Evolutionary conservation across 1,284 basidiomycete genomes (phyloP).

Genomic region (Caloboletus inedulis): DNA sequence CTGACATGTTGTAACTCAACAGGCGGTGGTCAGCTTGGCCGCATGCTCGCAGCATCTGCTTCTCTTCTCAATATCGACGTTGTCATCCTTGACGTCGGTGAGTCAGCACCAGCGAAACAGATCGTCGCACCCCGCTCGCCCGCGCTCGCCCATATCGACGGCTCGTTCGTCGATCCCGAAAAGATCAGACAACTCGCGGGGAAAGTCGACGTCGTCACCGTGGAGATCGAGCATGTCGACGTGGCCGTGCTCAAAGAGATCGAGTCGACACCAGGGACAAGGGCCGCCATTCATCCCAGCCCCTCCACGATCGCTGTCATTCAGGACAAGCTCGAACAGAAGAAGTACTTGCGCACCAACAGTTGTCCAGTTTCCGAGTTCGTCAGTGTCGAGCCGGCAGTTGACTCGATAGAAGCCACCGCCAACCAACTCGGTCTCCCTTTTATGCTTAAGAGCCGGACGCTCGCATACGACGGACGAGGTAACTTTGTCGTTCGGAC

Average conservation of each 20-base stretch:
- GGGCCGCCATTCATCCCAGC: slow-evolving; percentile 76
- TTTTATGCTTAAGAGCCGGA: slow-evolving; percentile 95
- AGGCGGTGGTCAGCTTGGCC: slow-evolving; percentile 98
- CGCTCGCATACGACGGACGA: slow-evolving; percentile 93
- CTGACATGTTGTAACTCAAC: slow-evolving; percentile 16
- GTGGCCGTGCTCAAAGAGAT: slow-evolving; percentile 73
- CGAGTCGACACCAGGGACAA: slow-evolving; percentile 38
- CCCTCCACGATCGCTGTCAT: slow-evolving; percentile 86
- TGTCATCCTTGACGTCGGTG: slow-evolving; percentile 85
- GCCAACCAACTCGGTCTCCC: slow-evolving; percentile 72
- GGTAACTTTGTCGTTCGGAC: slow-evolving; percentile 85
- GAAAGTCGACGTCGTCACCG: slow-evolving; percentile 87
- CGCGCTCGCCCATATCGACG: slow-evolving; percentile 73
- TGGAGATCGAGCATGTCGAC: slow-evolving; percentile 98
- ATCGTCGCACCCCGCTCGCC: slow-evolving; percentile 58
- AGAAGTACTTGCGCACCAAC: slow-evolving; percentile 65
- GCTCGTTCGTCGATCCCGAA: slow-evolving; percentile 80
- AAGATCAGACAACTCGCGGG: slow-evolving; percentile 81
- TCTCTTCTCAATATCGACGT: slow-evolving; percentile 85
- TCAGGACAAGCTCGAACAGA: slow-evolving; percentile 95
- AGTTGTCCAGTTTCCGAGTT: slow-evolving; percentile 78
- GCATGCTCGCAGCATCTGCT: slow-evolving; percentile 94
- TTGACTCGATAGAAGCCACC: slow-evolving; percentile 56
- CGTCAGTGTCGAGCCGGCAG: slow-evolving; percentile 52
- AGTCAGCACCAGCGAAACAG: slow-evolving; percentile 88